A percentile compares a stretch with the other conserved stretches of the same genome.
Conservation (phyloP, 768 basidiomycete species). For the Agaricus sinodeliciosus region DNA sequence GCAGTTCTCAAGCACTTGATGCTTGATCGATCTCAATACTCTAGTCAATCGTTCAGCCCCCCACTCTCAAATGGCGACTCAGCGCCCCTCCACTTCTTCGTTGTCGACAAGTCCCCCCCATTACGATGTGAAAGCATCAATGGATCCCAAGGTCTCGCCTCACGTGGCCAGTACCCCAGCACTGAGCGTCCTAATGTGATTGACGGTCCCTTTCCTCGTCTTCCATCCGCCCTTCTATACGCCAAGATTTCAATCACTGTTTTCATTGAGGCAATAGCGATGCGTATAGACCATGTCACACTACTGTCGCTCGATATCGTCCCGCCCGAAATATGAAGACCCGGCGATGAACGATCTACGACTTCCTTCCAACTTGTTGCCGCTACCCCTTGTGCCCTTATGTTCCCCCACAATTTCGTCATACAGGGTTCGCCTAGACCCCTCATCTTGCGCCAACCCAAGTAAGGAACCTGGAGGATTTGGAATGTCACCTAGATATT, state of each 20-base stretch:
- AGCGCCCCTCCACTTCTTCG: not conserved
- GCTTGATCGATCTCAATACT: not conserved
- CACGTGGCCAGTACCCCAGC: constrained; percentile 3
- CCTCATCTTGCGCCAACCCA: not conserved
- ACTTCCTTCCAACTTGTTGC: too few relatives aligned
- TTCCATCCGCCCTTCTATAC: not conserved
- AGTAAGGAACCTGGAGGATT: too few relatives aligned
- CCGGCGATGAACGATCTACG: too few relatives aligned
- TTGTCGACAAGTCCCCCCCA: not conserved
- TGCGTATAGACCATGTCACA: too few relatives aligned
- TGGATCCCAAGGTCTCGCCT: not conserved
- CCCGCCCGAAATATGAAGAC: too few relatives aligned
- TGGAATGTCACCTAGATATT: too few relatives aligned
- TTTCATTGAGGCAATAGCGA: too few relatives aligned
- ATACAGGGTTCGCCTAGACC: too few relatives aligned
- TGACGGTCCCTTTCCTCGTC: not conserved
- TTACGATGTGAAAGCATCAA: not conserved
- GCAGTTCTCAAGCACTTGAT: constrained; percentile 2
- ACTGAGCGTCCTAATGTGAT: constrained; percentile 8
- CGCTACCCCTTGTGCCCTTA: too few relatives aligned
- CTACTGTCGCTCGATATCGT: too few relatives aligned
- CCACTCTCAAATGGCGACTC: not conserved
- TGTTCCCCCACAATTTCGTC: too few relatives aligned
- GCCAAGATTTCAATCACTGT: too few relatives aligned
- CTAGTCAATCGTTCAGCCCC: not conserved